Base-by-base conservation (phyloP, 768 basidiomycete species). In the Tylopilus vinaceipallidus region DNA sequence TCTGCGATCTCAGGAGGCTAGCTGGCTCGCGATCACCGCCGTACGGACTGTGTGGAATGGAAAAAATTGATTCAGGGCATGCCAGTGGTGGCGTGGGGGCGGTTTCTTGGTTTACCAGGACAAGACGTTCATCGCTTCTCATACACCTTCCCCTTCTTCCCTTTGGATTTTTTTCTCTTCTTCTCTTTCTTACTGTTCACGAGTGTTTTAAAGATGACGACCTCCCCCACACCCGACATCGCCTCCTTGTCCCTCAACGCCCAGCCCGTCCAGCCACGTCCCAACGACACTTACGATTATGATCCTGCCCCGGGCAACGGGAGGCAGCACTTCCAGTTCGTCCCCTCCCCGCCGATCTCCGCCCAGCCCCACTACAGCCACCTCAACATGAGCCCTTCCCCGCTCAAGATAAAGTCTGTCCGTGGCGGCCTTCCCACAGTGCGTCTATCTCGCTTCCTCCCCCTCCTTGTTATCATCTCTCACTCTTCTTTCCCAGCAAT, bases 281-380 rank as follows among this genome's bases (percentile, higher is more conserved):
- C 86, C 77, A 81, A 91, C 75, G 88, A 91, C 70, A 72, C 75
- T 84, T 88, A 88, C 73, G 86, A 90, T 76, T 89, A 85, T 74
- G 88, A 91, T 71, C 73, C 71, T 69, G 71, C 61, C 64, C 61
- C 70, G 57, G 71, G 62, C 69, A 74, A 72, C 47, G 64, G 59
- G 57, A 81, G 86, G 71, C 71, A 75, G 55, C 83, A 75, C 59
- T 89, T 83, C 73, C 86, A 85, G 66, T 91, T 84, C 69, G 72
- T 79, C 37, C 84, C 89, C 63, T 79, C 66, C 67, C 80, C 67
- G 60, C 74, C 69, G 76, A 81, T 76, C 73, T 78, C 71, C 62
- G 78, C 69, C 73, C 74, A 82, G 69, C 56, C 72, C 16, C 71
- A 60, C 52, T 78, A 73, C 66, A 73, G 68, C 53, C 71, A 73